Evolutionary conservation across 2,329 filamentous ascomycete species (phyloP), one percentile per base, ranked within the genome.

Genomic region (Claviceps paspali): DNA sequence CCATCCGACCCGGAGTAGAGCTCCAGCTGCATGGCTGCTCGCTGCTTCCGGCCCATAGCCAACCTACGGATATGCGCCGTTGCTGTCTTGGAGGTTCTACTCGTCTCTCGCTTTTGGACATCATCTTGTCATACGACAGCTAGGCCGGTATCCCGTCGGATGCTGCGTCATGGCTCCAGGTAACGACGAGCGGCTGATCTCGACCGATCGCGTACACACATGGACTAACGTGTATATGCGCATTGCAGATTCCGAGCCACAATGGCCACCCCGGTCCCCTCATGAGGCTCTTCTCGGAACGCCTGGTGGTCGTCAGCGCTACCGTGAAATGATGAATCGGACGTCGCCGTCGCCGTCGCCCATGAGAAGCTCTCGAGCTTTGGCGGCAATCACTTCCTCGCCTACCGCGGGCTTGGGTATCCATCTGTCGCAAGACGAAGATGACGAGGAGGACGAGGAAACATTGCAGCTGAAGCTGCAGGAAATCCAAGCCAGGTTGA

Each of bases 401-500:
- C 28, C 51, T 40, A 10, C 37, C 47, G 26, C 45, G 52, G 30
- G 53, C 46, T 29, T 56, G 54, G 29, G 46, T 56, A 33, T 60
- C 60, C 44, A 54, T 55, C 39, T 54, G 27, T 43, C 49, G 5
- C 12, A 17, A 12, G 45, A 50, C 34, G 51, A 48, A 9, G 53
- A 51, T 11, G 50, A 51, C 19, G 51, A 58, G 5, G 61, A 92
- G 6, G 87, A 93, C 47, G 88, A 95, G 56, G 87, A 96, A 63
- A 92, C 77, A 1, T 61, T 96, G 24, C 76, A 92, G 52, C 63
- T 98, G 43, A 79, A 93, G 54, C 64, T 96, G 5, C 78, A 87
- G 45, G 85, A 83, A 38, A 93, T 98, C 41, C 79, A 96, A 56
- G 85, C 87, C 6, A 79, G 81, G 42, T 61, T 96, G 36, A 91